Evolutionary conservation across 805 yeast species (phyloP).

Genomic region (Cyberlindnera bimundalis): DNA sequence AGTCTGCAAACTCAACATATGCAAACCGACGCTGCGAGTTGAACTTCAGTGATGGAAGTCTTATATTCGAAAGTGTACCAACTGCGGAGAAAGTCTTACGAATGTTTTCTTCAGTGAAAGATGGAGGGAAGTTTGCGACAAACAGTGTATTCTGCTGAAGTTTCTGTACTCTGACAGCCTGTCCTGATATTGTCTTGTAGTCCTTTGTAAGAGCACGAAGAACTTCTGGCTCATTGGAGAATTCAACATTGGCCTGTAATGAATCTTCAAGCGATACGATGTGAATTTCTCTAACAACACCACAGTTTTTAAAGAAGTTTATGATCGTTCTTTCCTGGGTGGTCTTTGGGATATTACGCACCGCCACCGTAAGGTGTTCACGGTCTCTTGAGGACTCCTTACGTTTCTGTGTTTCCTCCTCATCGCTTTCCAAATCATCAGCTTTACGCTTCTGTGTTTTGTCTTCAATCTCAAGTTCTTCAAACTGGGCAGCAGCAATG

Average conservation of each 20-base stretch:
- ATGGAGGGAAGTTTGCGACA: slow-evolving; percentile 73
- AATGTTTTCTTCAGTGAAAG: slow-evolving; percentile 38
- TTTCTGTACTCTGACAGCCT: slow-evolving; percentile 43
- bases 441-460: slow-evolving; percentile 13
- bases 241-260: slow-evolving; percentile 56
- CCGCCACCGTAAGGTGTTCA: slow-evolving; percentile 57
- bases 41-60: slow-evolving; percentile 62
- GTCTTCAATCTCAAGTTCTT: slow-evolving; percentile 2
- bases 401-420: not conserved
- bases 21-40: slow-evolving; percentile 65
- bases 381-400: slow-evolving; percentile 41
- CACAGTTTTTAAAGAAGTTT: slow-evolving; percentile 58
- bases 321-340: slow-evolving; percentile 38
- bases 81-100: slow-evolving; percentile 35
- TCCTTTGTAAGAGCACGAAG: slow-evolving; percentile 60
- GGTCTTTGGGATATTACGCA: slow-evolving; percentile 42
- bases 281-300: slow-evolving; percentile 41
- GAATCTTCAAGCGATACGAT: slow-evolving; percentile 16
- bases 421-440: slow-evolving; percentile 6
- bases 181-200: slow-evolving; percentile 42
- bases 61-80: slow-evolving; percentile 44
- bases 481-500: slow-evolving; percentile 3
- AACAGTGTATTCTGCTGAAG: slow-evolving; percentile 54
- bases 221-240: slow-evolving; percentile 43
- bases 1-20: slow-evolving; percentile 53